A percentile compares a stretch with the other conserved stretches of the same genome.
These are phyloP conservation scores for Phytophthora lateralis DNA, from an alignment of 352 stramenopile genomes.

Conservation along the genomic window DNA sequence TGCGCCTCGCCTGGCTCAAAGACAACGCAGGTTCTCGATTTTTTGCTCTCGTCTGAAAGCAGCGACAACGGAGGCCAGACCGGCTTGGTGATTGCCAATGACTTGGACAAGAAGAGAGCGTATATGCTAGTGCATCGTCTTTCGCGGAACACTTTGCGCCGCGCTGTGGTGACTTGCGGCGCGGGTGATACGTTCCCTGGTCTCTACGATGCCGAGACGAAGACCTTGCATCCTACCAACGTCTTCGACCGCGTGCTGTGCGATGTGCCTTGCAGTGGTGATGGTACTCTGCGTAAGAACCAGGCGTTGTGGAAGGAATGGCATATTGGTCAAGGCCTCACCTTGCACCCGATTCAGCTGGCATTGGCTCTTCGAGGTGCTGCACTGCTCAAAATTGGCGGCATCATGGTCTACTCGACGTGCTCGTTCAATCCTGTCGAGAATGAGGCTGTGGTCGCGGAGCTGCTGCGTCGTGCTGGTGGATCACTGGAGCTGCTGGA, in stretches of 20 bases:
- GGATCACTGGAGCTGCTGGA: constrained; percentile 92
- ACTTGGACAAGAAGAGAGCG: constrained; percentile 95
- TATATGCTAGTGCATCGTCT: constrained; percentile 98
- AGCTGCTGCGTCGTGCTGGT: constrained; percentile 90
- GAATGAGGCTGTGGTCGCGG: constrained; percentile 98
- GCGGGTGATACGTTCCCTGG: constrained; percentile 94
- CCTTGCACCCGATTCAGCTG: constrained; percentile 94
- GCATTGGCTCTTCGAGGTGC: constrained; percentile 92
- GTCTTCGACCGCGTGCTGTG: constrained; percentile 98
- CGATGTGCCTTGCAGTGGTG: constrained; percentile 98
- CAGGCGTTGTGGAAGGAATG: constrained; percentile 94
- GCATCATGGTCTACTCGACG: constrained; percentile 95
- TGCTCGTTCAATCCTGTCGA: constrained; percentile 99
- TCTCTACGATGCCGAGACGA: constrained; percentile 59
- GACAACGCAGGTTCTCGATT: constrained; percentile 97
- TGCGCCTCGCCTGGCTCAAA: constrained; percentile 98
- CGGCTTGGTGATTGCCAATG: constrained; percentile 95
- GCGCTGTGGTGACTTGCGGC: constrained; percentile 93
- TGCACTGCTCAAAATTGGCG: constrained; percentile 89
- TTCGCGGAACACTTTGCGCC: constrained; percentile 79
- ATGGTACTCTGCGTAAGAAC: constrained; percentile 99
- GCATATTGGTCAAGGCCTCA: constrained; percentile 91
- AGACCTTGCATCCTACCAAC: constrained; percentile 62
- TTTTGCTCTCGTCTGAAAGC: constrained; percentile 47
- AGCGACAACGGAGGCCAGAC: constrained; percentile 24